Base-by-base conservation (phyloP, 2,329 filamentous ascomycete genomes). In the Cladophialophora exuberans region DNA sequence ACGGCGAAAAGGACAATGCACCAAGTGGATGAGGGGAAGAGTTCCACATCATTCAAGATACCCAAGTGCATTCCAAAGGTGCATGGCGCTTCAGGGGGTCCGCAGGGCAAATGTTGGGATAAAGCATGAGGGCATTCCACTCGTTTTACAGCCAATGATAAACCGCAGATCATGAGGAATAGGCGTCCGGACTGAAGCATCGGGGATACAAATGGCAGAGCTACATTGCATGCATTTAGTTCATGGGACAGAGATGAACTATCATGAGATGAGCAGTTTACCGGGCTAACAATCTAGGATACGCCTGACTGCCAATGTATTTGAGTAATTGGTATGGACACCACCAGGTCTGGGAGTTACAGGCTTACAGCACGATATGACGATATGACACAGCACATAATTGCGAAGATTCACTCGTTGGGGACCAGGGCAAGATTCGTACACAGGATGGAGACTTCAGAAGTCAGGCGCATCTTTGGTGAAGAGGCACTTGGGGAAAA, bases 61-160 rank as follows among this genome's bases (percentile, higher is more conserved):
- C 55, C 55, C 53, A 46, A 38, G 20, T 55, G 22, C 44, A 56
- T 56, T 52, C 22, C 46, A 28, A 57, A 10, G 55, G 55, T 50
- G 52, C 44, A 58, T 41, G 55, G 58, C 52, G 58, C 55, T 56
- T 41, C 35, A 47, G 46, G 39, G 18, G 35, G 43, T n/a, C 20
- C 17, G 47, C 48, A 36, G 30, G 28, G 46, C 13, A 11, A 22
- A 26, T 30, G 11, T 22, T 23, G 13, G 28, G 20, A 11, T 15
- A 11, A 25, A 23, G 17, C 13, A 43, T 25, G 23, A 55, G n/a
- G 11, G 52, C 43, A 28, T 45, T 46, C 25, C 47, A 31, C 49
- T 49, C 38, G 11, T 41, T 59, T 23, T 13, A 48, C 33, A 20
- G 25, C 47, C 47, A 43, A 17, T 42, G 20, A 36, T 22, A 15